These are phyloP conservation scores for Paracorniculantispora psalliotae DNA, from an alignment of 2,329 filamentous ascomycete species.

Conservation along the genomic window DNA sequence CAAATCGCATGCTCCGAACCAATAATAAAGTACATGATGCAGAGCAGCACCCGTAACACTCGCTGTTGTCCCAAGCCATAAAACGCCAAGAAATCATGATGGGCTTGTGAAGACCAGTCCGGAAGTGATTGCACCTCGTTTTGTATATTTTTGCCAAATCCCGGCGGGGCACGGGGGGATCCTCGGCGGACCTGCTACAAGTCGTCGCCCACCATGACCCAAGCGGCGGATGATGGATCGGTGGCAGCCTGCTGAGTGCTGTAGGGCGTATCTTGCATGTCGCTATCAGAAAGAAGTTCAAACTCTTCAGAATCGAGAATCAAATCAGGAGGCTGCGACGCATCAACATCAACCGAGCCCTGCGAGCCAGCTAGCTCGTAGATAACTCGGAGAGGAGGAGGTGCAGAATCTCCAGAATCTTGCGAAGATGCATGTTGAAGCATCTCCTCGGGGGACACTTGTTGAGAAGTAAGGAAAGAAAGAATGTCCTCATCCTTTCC, in stretches of 20 bases:
- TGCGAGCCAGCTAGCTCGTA: conserved; percentile 34
- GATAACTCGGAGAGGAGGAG: conserved; percentile 33
- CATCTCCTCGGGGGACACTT: conserved; percentile 18
- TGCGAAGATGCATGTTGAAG: conserved; percentile 17
- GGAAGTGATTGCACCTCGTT: conserved; percentile 24
- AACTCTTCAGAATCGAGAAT: conserved; percentile 23
- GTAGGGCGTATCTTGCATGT: conserved; percentile 28
- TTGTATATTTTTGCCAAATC: conserved; percentile 23
- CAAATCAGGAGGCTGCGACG: conserved; percentile 32
- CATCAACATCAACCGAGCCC: conserved; percentile 30
- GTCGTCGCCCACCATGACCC: conserved; percentile 42
- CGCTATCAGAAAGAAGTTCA: conserved; percentile 32
- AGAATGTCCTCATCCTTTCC: conserved; percentile 35
- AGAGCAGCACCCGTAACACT: background rate
- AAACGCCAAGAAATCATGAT: conserved; percentile 18
- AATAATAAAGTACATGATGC: background rate
- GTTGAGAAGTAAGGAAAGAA: conserved; percentile 26
- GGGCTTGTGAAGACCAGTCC: conserved; percentile 35
- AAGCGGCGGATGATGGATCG: conserved; percentile 28
- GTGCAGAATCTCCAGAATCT: conserved; percentile 15
- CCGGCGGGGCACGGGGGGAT: conserved; percentile 25
- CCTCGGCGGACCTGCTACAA: conserved; percentile 39
- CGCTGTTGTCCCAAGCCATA: background rate
- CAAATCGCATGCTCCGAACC: background rate
- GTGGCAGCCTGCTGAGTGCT: conserved; percentile 24